Evolutionary conservation across 306 rosid species (phyloP), one percentile per base, ranked within the genome.

Genomic region (Quercus bicolor): DNA sequence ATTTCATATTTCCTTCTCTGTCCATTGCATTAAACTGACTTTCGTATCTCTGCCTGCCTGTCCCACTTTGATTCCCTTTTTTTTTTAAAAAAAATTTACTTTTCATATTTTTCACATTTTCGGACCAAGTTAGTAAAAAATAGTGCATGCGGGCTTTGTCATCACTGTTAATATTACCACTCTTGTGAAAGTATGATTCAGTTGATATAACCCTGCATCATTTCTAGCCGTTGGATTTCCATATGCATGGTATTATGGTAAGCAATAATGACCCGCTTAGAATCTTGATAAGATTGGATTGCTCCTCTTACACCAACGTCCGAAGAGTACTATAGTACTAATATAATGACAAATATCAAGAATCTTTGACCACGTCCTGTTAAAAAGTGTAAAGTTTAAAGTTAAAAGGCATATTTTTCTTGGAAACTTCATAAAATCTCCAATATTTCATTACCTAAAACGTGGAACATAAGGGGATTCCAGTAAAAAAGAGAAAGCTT

Each of bases 341-440:
- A 13, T 48, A 48, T 48, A 48, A 66, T 19, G 26, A 18, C 24
- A 33, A 16, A 19, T 16, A 43, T 66, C 48, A 66, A 31, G 20
- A 33, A 66, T 19, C 10, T 66, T 34, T 33, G 72, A 66, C 72
- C 52, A 66, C 3, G 16, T 48, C 14, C 23, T 0, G 51, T 34
- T 24, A 18, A 21, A 10, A 26, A 29, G 21, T 1, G 29, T 28
- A 66, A 4, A 66, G 16, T 72, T 72, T 75, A 70, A 33, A 33
- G 24, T 68, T 53, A 55, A 51, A 62, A n/a, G 45, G 45, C 45
- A 40, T 40, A 40, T 40, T 40, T 78, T 86, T 85, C 87, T 85
- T 82, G 57, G 89, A 89, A 85, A 76, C 91, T 84, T 81, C 91
- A 5, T 73, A 57, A 64, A 65, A 75, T 20, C 61, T 40, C 23